Evolutionary conservation across 805 yeast genomes (phyloP).

Genomic region (Schizosaccharomyces pombe): ASM294v3 CU329670.1:1273001-1273500

Average conservation of each 20-base stretch:
- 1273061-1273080: background rate
- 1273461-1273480: slow-evolving; percentile 34
- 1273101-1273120: background rate
- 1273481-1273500: slow-evolving; percentile 37
- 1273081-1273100: background rate
- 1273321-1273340: slow-evolving; percentile 9
- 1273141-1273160: slow-evolving; percentile 14
- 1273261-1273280: slow-evolving; percentile 13
- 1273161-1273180: slow-evolving; percentile 11
- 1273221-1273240: slow-evolving; percentile 15
- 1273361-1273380: slow-evolving; percentile 11
- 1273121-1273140: slow-evolving; percentile 14
- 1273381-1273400: slow-evolving; percentile 17
- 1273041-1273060: background rate
- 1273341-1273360: slow-evolving; percentile 10
- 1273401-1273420: slow-evolving; percentile 15
- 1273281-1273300: slow-evolving; percentile 12
- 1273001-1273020: no score
- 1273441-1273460: slow-evolving; percentile 52
- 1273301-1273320: slow-evolving; percentile 11
- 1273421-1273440: slow-evolving; percentile 30
- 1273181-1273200: slow-evolving; percentile 9
- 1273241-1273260: slow-evolving; percentile 13
- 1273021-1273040: background rate
- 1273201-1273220: slow-evolving; percentile 11